A percentile compares a stretch with the other conserved stretches of the same genome.
Conservation (phyloP, 2,329 filamentous ascomycete genomes). For the Aspergillus vadensis region DNA sequence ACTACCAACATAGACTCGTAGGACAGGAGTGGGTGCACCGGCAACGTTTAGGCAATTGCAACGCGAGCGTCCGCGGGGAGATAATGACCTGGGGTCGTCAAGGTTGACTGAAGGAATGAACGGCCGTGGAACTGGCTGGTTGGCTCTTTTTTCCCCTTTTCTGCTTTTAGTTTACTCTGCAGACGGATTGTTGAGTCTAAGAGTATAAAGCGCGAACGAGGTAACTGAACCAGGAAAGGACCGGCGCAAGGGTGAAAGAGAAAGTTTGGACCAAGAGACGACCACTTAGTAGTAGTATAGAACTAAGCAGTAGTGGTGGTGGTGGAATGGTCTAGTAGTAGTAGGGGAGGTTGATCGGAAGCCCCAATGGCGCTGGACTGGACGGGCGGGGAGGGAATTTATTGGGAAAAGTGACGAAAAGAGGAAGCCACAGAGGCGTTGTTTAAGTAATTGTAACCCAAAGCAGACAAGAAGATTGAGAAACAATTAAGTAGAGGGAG, state of each 20-base stretch:
- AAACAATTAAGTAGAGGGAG: conserved; percentile 12
- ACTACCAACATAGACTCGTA: neutral
- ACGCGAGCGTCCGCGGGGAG: neutral
- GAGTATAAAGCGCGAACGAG: conserved; percentile 12
- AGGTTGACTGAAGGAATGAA: neutral
- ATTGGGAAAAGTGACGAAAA: conserved; percentile 7
- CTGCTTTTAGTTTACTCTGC: neutral
- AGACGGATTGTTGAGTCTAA: neutral
- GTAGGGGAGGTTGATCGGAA: conserved; percentile 5
- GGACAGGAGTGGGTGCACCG: neutral
- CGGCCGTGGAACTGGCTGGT: conserved; percentile 3
- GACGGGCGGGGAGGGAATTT: conserved; percentile 10
- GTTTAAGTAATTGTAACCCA: neutral
- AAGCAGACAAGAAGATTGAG: conserved; percentile 9
- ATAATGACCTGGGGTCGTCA: neutral
- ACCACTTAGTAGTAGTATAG: conserved; percentile 3
- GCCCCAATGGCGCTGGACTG: conserved; percentile 10
- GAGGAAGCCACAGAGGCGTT: neutral
- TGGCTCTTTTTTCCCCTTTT: conserved; percentile 4
- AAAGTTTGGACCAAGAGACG: conserved; percentile 11
- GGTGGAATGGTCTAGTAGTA: neutral
- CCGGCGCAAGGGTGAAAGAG: conserved; percentile 3
- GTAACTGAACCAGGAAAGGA: conserved; percentile 14
- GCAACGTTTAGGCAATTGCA: conserved; percentile 1
- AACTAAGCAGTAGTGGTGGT: neutral